Conservation (phyloP, 257 asterid species). For the Solanum megistacrolobum region DNA sequence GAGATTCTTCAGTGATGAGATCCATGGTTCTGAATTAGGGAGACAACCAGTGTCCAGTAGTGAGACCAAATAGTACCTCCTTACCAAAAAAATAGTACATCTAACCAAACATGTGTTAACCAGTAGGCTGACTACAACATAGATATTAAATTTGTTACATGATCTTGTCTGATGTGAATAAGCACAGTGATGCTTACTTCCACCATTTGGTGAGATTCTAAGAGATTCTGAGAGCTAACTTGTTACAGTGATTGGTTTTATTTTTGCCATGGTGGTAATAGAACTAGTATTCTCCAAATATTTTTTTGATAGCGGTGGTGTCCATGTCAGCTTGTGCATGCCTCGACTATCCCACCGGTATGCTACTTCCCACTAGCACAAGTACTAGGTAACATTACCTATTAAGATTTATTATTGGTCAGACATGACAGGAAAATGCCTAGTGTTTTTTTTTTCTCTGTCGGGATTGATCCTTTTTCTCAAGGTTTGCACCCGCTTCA, state of each 20-base stretch:
- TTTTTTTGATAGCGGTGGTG: neutral
- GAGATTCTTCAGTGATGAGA: neutral
- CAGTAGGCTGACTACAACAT: neutral
- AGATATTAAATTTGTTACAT: neutral
- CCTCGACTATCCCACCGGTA: neutral
- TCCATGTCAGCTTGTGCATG: neutral
- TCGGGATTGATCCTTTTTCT: neutral
- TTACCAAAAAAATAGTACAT: neutral
- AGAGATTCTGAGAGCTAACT: neutral
- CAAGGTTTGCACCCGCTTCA: neutral
- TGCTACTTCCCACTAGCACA: neutral
- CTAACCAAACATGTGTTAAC: neutral
- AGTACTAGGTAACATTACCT: neutral
- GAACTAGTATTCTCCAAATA: neutral
- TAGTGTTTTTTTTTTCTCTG: neutral
- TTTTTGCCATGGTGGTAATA: neutral
- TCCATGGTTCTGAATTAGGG: neutral
- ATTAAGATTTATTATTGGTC: neutral
- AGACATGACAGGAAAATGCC: neutral
- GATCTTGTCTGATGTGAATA: neutral
- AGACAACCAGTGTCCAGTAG: neutral
- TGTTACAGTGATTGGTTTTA: neutral
- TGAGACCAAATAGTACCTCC: neutral
- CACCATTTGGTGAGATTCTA: neutral
- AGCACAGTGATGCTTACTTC: neutral